Percentiles rank a stretch among this genome's conserved stretches.
Conservation (phyloP, 1,139 yeast genomes). For the Schizosaccharomyces versatilis region DNA sequence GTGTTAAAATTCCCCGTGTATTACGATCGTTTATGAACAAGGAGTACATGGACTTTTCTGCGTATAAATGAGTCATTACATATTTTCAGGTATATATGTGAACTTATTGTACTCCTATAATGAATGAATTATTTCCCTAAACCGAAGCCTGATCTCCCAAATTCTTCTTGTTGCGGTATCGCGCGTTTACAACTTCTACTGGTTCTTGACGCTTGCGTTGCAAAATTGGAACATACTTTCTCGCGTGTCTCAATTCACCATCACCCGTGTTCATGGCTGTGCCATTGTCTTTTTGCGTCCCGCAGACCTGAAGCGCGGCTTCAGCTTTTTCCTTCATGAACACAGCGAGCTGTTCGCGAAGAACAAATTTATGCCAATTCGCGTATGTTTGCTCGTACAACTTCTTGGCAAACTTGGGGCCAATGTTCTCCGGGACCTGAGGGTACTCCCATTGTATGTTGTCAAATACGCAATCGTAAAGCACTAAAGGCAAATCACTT, state of each 20-base stretch:
- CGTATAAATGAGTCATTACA: not conserved
- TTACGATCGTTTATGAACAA: conserved; percentile 21
- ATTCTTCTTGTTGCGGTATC: conserved; percentile 18
- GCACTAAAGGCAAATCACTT: conserved; percentile 66
- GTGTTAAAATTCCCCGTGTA: conserved; percentile 45
- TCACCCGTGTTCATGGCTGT: conserved; percentile 39
- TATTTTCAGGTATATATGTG: not conserved
- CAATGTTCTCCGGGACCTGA: conserved; percentile 12
- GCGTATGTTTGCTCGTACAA: conserved; percentile 12
- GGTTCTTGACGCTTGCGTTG: conserved; percentile 39
- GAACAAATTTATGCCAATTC: conserved; percentile 19
- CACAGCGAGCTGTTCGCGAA: conserved; percentile 19
- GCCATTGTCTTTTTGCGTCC: conserved; percentile 16
- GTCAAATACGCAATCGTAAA: conserved; percentile 64
- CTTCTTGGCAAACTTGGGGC: conserved; percentile 13
- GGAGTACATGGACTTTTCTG: not conserved
- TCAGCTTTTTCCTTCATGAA: conserved; percentile 15
- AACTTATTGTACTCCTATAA: not conserved
- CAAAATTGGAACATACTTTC: conserved; percentile 35
- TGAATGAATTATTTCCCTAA: not conserved
- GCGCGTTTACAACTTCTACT: conserved; percentile 44
- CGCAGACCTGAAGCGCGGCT: conserved; percentile 18
- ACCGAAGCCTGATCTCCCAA: not conserved
- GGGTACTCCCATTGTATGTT: conserved; percentile 40
- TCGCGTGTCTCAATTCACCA: conserved; percentile 40